Evolutionary conservation across 306 rosid genomes (phyloP), one percentile per base, ranked within the genome.

Genomic region (Castanea mollissima): DNA sequence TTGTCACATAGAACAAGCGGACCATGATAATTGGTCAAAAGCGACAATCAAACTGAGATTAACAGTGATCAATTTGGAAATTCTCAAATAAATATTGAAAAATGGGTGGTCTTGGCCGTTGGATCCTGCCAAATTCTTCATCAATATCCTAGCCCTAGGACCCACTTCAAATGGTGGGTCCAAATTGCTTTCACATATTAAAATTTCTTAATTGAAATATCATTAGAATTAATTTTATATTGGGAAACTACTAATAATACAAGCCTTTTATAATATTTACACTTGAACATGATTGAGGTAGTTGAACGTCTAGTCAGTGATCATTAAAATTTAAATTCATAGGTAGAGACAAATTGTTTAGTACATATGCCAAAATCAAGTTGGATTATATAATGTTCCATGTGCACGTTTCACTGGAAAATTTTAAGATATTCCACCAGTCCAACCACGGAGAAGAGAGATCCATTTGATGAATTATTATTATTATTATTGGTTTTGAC

Each of bases 281-380:
- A 15, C 18, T 71, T 55, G 6, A 58, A 69, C 62, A 56, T 78
- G 70, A 78, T 78, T 70, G 68, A 69, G 31, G 71, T 69, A 1
- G 82, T 78, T 56, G 76, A 71, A 71, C 8, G 32, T 78, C 82
- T 58, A 78, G 82, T 71, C 69, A 78, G 71, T 20, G 19, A 31
- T 65, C 56, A 44, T 68, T 68, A 68, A 34, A 35, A n/a, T 68
- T 34, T 34, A 35, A 68, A 68, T 9, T 4, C 49, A 19, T 4
- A 35, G 54, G 41, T 34, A 68, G 38, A 34, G 52, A 68, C 52
- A 68, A 68, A 1, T 35, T 68, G 72, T 68, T 68, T 68, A 68
- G 72, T 68, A 68, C 54, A 35, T n/a, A 68, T 19, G 72, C 72
- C 69, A 67, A 77, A 52, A 73, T 55, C 20, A 41, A 73, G 1